Base-by-base conservation (phyloP, 225 moss, liverwort and hornwort genomes). In the Anthoceros angustus region DNA sequence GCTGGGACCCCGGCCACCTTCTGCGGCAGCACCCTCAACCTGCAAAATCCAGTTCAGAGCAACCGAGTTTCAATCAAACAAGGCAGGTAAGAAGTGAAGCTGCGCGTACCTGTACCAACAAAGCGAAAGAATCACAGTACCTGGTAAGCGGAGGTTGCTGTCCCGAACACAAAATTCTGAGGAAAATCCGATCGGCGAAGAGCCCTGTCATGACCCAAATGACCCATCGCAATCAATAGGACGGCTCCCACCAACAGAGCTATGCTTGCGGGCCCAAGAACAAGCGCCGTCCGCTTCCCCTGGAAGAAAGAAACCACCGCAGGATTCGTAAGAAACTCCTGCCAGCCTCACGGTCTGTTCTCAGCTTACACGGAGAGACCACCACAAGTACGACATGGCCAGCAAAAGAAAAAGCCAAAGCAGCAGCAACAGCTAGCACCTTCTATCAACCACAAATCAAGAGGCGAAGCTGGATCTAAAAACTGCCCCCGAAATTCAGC, bases 11-110 rank as follows among this genome's bases (percentile, higher is more conserved):
- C 86, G 85, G 62, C 86, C 91, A 8, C 82, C 85, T 46, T 82
- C 95, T 0, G 67, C 67, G 6, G 55, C 76, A 69, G 80, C 95
- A 63, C 95, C 95, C 74, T 95, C 95, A 18, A 95, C 85, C 94
- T 95, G 72, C 72, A 68, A 14, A 73, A 15, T 40, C 38, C 15
- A 20, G 11, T 68, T 14, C 45, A 55, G 8, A 15, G 8, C 0
- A 5, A 4, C 3, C n/a, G 43, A n/a, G 64, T 25, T n/a, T 68
- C 38, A 3, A 15, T 7, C 12, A 43, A 2, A 16, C 11, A 65
- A 50, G 16, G 0, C 39, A 38, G 0, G 25, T 0, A 24, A 67
- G 23, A 8, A 25, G 7, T 5, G 21, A 18, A 26, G 49, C 39
- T 42, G 12, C 9, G 9, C 21, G 12, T 20, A 7, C 10, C 11